Evolutionary conservation across 2,329 filamentous ascomycete genomes (phyloP).

Genomic region (Diaporthe longicolla): DNA sequence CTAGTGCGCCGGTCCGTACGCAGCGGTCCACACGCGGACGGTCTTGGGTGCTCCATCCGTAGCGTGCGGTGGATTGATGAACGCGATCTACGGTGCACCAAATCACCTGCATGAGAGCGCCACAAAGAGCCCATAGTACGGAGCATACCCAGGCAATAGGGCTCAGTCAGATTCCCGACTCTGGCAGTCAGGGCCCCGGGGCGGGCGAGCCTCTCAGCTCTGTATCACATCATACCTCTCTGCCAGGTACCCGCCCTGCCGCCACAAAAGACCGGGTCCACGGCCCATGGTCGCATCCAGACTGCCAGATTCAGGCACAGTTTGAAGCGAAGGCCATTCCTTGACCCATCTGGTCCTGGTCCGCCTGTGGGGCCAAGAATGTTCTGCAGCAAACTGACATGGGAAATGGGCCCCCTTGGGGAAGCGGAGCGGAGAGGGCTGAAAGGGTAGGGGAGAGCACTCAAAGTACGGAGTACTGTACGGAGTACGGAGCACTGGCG

Average conservation of each 20-base stretch:
- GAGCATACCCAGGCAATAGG: background rate
- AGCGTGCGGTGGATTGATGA: slow-evolving; percentile 22
- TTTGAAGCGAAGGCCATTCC: slow-evolving; percentile 25
- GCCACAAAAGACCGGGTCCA: slow-evolving; percentile 11
- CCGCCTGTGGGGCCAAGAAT: slow-evolving; percentile 31
- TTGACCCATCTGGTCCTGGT: slow-evolving; percentile 18
- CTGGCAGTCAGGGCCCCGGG: background rate
- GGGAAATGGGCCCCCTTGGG: slow-evolving; percentile 19
- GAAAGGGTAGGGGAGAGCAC: slow-evolving; percentile 19
- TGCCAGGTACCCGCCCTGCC: slow-evolving; percentile 30
- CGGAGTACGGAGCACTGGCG: background rate
- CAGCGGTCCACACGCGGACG: slow-evolving; percentile 12
- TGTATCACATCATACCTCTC: slow-evolving; percentile 34
- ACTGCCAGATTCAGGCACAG: slow-evolving; percentile 28
- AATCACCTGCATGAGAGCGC: slow-evolving; percentile 36
- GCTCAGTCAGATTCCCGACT: slow-evolving; percentile 1
- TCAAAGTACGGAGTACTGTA: background rate
- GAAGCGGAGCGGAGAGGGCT: slow-evolving; percentile 32
- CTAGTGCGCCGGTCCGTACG: slow-evolving; percentile 20
- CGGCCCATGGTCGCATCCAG: slow-evolving; percentile 22
- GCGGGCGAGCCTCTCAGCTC: slow-evolving; percentile 29
- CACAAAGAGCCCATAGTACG: slow-evolving; percentile 6
- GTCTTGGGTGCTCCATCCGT: slow-evolving; percentile 22
- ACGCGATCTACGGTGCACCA: slow-evolving; percentile 21
- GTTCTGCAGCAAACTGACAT: slow-evolving; percentile 37